Conservation (phyloP, 2,329 filamentous ascomycete species). For the Magnaporthales sp. region DNA sequence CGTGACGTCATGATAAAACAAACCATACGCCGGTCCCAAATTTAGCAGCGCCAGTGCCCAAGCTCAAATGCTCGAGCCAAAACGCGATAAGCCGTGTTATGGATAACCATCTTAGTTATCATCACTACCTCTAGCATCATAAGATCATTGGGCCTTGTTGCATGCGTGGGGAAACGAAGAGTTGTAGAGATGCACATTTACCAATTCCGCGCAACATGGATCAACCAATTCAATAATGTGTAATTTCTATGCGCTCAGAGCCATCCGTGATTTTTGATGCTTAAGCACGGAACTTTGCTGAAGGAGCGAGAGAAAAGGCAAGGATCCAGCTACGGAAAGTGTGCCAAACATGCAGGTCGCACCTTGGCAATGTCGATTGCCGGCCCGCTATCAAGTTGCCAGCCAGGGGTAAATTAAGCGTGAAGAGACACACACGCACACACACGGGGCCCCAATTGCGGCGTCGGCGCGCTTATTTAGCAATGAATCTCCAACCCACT, state of each 20-base stretch:
- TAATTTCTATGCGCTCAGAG: not conserved
- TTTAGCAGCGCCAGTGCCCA: not conserved
- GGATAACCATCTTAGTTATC: too few relatives aligned
- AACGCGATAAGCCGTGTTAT: not conserved
- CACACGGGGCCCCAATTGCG: not conserved
- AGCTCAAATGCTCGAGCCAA: not conserved
- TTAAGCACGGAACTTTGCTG: not conserved
- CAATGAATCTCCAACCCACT: not conserved
- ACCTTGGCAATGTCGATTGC: not conserved
- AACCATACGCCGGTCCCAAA: not conserved
- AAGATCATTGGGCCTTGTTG: not conserved
- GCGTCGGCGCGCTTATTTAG: not conserved
- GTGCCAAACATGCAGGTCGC: not conserved
- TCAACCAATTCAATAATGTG: not conserved
- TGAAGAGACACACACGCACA: too few relatives aligned
- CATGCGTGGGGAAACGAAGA: not conserved
- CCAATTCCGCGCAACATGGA: not conserved
- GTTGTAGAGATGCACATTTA: not conserved
- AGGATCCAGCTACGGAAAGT: not conserved
- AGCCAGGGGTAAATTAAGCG: not conserved
- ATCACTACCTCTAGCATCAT: not conserved
- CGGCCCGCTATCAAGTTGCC: not conserved
- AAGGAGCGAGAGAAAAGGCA: not conserved
- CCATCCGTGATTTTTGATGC: not conserved
- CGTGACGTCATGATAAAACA: not conserved